Evolutionary conservation across 768 basidiomycete species (phyloP).

Genomic region (Lentinula guzmanii): DNA sequence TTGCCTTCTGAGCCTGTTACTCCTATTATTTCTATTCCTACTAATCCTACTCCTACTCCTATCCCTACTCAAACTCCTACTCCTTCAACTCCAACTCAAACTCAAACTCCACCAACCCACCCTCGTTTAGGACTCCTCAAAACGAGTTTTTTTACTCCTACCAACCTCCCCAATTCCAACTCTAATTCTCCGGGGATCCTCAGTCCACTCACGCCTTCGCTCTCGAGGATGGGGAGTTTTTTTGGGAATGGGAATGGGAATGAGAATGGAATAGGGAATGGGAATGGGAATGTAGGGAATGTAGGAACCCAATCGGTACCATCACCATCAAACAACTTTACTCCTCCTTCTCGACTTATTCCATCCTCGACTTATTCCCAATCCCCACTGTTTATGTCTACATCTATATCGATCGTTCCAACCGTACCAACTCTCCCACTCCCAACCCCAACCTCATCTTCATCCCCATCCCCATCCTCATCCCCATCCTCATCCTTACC

Average conservation of each 20-base stretch:
- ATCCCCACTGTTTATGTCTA: no score
- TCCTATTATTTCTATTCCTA: background rate
- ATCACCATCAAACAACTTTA: no score
- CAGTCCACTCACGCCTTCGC: background rate
- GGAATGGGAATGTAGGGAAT: no score
- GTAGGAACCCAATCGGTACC: no score
- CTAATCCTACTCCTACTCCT: background rate
- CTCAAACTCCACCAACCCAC: background rate
- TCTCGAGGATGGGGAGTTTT: background rate
- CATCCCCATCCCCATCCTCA: no score
- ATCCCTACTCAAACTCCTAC: background rate
- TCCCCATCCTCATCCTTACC: background rate
- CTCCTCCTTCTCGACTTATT: no score
- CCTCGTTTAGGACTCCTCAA: background rate
- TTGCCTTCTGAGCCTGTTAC: conserved; percentile 24
- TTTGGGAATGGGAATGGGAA: no score
- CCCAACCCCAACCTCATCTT: background rate
- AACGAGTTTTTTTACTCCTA: background rate
- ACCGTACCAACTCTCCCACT: no score
- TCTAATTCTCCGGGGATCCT: background rate
- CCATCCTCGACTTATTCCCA: no score
- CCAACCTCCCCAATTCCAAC: background rate
- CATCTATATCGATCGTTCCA: no score
- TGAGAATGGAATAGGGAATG: no score
- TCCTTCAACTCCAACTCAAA: background rate